These are phyloP conservation scores for Entomophthora muscae DNA, from an alignment of 371 early-diverging fungal genomes.

Conservation along the genomic window DNA sequence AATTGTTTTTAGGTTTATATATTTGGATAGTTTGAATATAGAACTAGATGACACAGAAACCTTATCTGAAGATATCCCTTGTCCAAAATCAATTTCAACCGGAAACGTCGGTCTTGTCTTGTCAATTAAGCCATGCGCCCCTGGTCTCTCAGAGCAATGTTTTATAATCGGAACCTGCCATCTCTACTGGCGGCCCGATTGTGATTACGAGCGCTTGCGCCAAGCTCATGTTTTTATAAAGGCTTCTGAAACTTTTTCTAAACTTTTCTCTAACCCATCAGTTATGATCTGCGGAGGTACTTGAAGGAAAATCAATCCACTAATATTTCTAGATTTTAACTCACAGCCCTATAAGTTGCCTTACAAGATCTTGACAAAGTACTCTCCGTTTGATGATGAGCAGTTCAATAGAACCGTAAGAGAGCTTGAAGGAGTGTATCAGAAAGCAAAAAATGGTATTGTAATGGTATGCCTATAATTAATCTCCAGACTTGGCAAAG, in stretches of 20 bases:
- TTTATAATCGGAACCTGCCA: background rate
- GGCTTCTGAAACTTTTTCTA: background rate
- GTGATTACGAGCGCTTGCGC: constrained; percentile 1
- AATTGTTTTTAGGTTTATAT: background rate
- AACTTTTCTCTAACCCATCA: background rate
- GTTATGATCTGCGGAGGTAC: background rate
- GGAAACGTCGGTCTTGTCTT: background rate
- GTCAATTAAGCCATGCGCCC: background rate
- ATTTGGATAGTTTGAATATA: background rate
- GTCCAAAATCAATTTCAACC: background rate
- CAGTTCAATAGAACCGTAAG: background rate
- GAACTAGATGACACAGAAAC: background rate
- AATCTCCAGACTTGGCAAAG: background rate
- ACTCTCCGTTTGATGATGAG: background rate
- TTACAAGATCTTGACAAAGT: background rate
- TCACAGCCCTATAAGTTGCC: background rate
- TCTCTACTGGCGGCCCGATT: constrained; percentile 4
- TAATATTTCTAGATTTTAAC: background rate
- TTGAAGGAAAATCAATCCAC: too few species aligned
- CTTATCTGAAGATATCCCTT: background rate
- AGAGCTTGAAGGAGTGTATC: background rate
- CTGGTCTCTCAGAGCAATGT: background rate
- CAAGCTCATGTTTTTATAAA: background rate
- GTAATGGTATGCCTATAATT: background rate
- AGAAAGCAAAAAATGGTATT: background rate